A percentile compares a stretch with the other conserved stretches of the same genome.
phyloP scores from a whole-genome alignment of 495 filamentous ascomycete species.

The Polyplosphaeria fusca region DNA sequence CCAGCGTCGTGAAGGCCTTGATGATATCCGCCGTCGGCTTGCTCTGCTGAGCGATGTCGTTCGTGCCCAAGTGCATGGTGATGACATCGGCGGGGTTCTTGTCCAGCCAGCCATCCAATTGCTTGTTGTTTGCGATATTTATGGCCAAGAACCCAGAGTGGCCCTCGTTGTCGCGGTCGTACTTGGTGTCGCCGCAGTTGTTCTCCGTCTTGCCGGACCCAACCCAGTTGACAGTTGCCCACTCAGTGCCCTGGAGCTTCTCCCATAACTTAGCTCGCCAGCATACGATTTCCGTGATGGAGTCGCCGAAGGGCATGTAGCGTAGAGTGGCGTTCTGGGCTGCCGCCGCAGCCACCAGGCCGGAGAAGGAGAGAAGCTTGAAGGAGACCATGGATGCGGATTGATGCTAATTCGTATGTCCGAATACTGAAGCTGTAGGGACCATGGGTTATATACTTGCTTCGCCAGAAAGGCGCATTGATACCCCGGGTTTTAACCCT shows the following conservation, averaged over 20 bases:
- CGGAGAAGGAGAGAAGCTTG: slow-evolving; percentile 22
- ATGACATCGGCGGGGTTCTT: slow-evolving; percentile 50
- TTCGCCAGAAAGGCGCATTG: too few species aligned
- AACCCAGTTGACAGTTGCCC: slow-evolving; percentile 46
- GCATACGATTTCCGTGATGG: slow-evolving; percentile 51
- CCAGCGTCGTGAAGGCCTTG: slow-evolving; percentile 47
- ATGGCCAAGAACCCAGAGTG: slow-evolving; percentile 53
- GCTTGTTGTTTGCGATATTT: slow-evolving; percentile 48
- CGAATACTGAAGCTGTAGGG: too few species aligned
- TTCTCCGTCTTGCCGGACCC: slow-evolving; percentile 45
- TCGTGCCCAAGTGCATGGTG: slow-evolving; percentile 53
- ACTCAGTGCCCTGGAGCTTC: slow-evolving; percentile 45
- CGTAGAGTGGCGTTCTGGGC: slow-evolving; percentile 30
- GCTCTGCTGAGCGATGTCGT: slow-evolving; percentile 49
- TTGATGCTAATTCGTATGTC: too few species aligned
- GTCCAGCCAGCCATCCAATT: slow-evolving; percentile 51
- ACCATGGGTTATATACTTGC: too few species aligned
- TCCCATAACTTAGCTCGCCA: slow-evolving; percentile 49
- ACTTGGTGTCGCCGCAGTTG: slow-evolving; percentile 43
- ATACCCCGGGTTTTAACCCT: too few species aligned
- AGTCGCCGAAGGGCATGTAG: slow-evolving; percentile 52
- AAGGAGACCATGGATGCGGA: slow-evolving; percentile 31
- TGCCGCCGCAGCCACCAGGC: slow-evolving; percentile 6
- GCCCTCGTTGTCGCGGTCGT: slow-evolving; percentile 53
- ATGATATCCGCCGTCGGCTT: slow-evolving; percentile 46